Evolutionary conservation across 495 filamentous ascomycete genomes (phyloP).

Genomic region (Gamarada debralockiae): DNA sequence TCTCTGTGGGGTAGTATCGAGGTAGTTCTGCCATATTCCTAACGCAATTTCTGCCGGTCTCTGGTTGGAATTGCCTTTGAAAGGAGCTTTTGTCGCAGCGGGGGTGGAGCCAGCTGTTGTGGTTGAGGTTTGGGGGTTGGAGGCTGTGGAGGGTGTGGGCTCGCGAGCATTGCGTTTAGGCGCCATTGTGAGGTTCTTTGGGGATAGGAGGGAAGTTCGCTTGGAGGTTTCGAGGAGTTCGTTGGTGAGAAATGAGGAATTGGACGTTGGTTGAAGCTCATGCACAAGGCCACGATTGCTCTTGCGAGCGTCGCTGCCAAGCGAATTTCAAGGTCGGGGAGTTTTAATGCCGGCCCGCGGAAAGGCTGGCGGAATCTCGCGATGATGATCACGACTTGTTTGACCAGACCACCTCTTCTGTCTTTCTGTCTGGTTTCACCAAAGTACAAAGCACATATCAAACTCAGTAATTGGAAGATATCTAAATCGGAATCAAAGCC

Average conservation of each 20-base stretch:
- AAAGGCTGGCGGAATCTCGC: too few species aligned
- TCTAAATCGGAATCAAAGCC: neutral
- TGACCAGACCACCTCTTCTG: too few species aligned
- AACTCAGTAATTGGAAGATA: too few species aligned
- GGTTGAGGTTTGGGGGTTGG: slow-evolving; percentile 21
- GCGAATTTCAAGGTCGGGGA: neutral
- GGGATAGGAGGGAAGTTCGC: neutral
- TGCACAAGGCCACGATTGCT: too few species aligned
- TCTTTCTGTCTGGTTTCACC: too few species aligned
- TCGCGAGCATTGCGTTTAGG: slow-evolving; percentile 30
- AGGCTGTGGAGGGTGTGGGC: slow-evolving; percentile 20
- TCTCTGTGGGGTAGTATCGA: slow-evolving; percentile 75
- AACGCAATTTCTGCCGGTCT: slow-evolving; percentile 37
- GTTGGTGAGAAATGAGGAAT: too few species aligned
- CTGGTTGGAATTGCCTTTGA: slow-evolving; percentile 16
- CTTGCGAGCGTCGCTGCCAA: too few species aligned
- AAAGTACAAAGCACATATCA: too few species aligned
- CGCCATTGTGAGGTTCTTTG: slow-evolving; percentile 31
- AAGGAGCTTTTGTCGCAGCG: slow-evolving; percentile 8
- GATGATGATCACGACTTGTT: too few species aligned
- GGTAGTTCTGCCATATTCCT: slow-evolving; percentile 71
- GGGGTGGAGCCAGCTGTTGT: slow-evolving; percentile 13
- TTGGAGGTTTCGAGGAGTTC: too few species aligned
- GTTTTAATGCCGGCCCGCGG: too few species aligned
- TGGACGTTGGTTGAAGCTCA: too few species aligned